A percentile compares a stretch with the other conserved stretches of the same genome.
phyloP scores from a whole-genome alignment of 108 stramenopile species.

The Nitzschia putrida region DNA sequence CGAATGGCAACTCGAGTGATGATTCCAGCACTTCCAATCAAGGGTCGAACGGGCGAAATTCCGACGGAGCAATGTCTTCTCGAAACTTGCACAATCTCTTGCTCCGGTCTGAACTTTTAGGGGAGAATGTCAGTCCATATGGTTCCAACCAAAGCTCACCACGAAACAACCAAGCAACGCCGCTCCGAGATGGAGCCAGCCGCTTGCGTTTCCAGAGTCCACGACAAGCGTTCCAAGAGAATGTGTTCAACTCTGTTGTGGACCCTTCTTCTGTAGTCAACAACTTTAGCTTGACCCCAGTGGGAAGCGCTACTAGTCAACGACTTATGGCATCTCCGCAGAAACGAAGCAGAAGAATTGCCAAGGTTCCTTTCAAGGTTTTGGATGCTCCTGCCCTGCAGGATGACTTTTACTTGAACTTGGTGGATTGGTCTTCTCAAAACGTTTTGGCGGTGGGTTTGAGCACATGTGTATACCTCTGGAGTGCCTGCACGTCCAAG shows the following conservation, averaged over 20 bases:
- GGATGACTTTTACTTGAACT: slow-evolving; percentile 99
- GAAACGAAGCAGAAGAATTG: slow-evolving; percentile 74
- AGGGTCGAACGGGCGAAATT: slow-evolving; percentile 6
- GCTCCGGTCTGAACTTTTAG: slow-evolving; percentile 79
- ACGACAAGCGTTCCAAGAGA: slow-evolving; percentile 59
- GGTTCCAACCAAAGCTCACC: slow-evolving; percentile 15
- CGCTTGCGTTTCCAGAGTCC: slow-evolving; percentile 64
- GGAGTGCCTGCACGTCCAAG: slow-evolving; percentile 91
- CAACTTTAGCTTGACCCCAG: slow-evolving; percentile 73
- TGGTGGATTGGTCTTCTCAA: slow-evolving; percentile 94
- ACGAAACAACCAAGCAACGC: slow-evolving; percentile 2
- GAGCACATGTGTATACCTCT: slow-evolving; percentile 89
- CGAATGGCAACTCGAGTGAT: slow-evolving; percentile 12
- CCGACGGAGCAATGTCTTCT: slow-evolving; percentile 15
- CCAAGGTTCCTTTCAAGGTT: slow-evolving; percentile 97
- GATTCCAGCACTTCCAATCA: slow-evolving; percentile 18
- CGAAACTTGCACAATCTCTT: slow-evolving; percentile 67
- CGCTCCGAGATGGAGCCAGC: slow-evolving; percentile 64
- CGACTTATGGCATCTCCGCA: slow-evolving; percentile 64
- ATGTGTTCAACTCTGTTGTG: slow-evolving; percentile 34
- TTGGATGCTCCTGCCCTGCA: slow-evolving; percentile 96
- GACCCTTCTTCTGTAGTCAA: slow-evolving; percentile 66
- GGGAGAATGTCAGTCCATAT: slow-evolving; percentile 77
- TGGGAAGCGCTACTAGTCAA: slow-evolving; percentile 61
- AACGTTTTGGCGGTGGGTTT: slow-evolving; percentile 99